These are phyloP conservation scores for Aspergillus sp. DNA, from an alignment of 2,329 filamentous ascomycete species.

Conservation along the genomic window DNA sequence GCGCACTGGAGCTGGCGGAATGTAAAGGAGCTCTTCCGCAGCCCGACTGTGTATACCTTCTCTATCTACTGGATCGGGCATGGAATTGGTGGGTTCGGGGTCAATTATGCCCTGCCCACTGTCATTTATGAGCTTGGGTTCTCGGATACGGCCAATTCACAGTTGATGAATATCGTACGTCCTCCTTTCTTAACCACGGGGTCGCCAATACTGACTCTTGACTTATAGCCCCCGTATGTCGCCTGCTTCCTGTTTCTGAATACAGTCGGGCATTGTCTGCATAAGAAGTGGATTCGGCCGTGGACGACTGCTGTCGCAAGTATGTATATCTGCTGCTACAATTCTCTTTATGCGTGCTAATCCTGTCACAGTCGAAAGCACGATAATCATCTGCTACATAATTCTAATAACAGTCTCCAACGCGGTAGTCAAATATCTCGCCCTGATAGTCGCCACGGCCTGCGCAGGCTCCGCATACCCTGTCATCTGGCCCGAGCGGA, in stretches of 20 bases:
- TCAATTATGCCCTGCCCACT: slow-evolving; percentile 43
- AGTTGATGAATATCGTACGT: slow-evolving; percentile 45
- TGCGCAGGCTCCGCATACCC: slow-evolving; percentile 45
- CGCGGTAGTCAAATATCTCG: slow-evolving; percentile 37
- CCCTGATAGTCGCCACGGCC: slow-evolving; percentile 34
- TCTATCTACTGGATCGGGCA: slow-evolving; percentile 43
- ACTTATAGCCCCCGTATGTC: slow-evolving; percentile 36
- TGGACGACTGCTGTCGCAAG: slow-evolving; percentile 43
- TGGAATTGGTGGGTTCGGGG: slow-evolving; percentile 45
- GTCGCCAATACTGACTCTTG: not conserved
- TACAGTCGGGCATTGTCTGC: slow-evolving; percentile 34
- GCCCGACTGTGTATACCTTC: slow-evolving; percentile 42
- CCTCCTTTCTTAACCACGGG: too few relatives aligned
- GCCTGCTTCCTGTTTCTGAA: slow-evolving; percentile 42
- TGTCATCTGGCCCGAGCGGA: slow-evolving; percentile 48
- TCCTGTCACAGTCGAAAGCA: slow-evolving; percentile 31
- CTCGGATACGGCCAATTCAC: slow-evolving; percentile 42
- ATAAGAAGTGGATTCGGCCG: slow-evolving; percentile 37
- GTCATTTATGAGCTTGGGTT: slow-evolving; percentile 47
- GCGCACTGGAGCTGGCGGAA: slow-evolving; percentile 34
- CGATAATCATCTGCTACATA: slow-evolving; percentile 42
- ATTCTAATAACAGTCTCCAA: slow-evolving; percentile 38
- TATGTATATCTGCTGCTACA: slow-evolving; percentile 13
- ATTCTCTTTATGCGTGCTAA: too few relatives aligned
- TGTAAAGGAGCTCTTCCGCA: slow-evolving; percentile 31